Base-by-base conservation (phyloP, 768 basidiomycete genomes). In the Aureoboletus auriporus region DNA sequence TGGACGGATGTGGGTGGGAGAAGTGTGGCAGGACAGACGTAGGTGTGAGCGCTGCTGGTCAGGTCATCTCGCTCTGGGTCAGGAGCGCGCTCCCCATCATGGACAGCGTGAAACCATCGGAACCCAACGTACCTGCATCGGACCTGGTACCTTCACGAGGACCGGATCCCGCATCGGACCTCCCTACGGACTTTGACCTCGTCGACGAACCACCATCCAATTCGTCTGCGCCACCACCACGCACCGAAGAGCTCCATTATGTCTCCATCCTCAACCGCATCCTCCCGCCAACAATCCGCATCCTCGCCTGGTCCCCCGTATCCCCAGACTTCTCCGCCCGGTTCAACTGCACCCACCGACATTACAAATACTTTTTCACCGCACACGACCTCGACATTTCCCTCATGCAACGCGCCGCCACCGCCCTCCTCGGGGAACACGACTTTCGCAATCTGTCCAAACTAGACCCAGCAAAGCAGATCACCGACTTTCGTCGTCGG, bases 301-400 rank as follows among this genome's bases (percentile, higher is more conserved):
- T 97, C 34, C 75, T 93, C 43, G 93, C 93, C 8, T 99, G 95
- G 94, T 92, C 95, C 8, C 92, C 94, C 16, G 85, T 98, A 27
- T 66, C 79, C 3, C 66, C 77, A 8, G 63, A 65, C 30, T 98
- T 98, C 68, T 93, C 93, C 17, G 86, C 94, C 8, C 84, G 96
- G 5, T 93, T 87, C 69, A 85, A 83, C 11, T 97, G 95, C 71
- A 74, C 69, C 44, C 83, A 80, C 59, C 76, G 96, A 33, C 95
- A 99, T 65, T 98, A 99, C 82, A 97, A 95, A 63, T 99, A 98
- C 70, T 95, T 97, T 68, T 98, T 99, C 74, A 78, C 82, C 30
- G 68, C 81, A 0, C 69, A 74, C 29, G 69, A 69, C 28, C 81
- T 97, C 46, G 80, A 94, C 67, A 63, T 94, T 27, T 60, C 70